A percentile compares a stretch with the other conserved stretches of the same genome.
phyloP scores from a whole-genome alignment of 1,284 basidiomycete genomes.

The Ustilago hordei region DNA sequence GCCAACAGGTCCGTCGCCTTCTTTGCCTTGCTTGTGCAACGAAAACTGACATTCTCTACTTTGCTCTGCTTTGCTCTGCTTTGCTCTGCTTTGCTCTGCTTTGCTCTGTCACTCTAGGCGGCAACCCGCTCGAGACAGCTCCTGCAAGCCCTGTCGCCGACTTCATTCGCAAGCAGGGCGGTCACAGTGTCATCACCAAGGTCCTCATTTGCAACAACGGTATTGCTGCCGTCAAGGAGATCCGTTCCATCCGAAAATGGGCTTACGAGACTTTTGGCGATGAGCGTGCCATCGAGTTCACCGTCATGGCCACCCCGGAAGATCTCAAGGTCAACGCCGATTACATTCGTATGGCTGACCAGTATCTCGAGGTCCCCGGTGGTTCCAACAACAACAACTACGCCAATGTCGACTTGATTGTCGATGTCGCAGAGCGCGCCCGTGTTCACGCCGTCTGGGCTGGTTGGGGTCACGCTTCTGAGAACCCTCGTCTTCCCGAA shows the following conservation, averaged over 20 bases:
- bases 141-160: constrained; percentile 83
- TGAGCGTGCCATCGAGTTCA: constrained; percentile 96
- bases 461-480: constrained; percentile 99
- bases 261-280: constrained; percentile 98
- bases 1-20: no score
- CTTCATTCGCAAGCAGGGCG: constrained; percentile 90
- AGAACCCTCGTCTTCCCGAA: constrained; percentile 98
- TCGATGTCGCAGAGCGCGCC: constrained; percentile 95
- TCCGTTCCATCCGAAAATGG: constrained; percentile 98
- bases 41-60: constrained; percentile 1
- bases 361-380: constrained; percentile 98
- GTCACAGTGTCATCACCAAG: constrained; percentile 99
- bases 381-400: constrained; percentile 99
- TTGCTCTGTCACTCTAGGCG: constrained; percentile 75
- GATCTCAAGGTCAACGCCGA: constrained; percentile 97
- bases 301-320: constrained; percentile 99
- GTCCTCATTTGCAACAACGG: constrained; percentile 77
- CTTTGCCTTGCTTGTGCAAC: no score
- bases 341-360: constrained; percentile 99
- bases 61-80: not conserved
- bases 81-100: not conserved
- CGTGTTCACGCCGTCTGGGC: constrained; percentile 99
- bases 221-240: constrained; percentile 99
- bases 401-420: constrained; percentile 98
- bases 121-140: constrained; percentile 88